Base-by-base conservation (phyloP, 768 basidiomycete genomes). In the Rhizopogon sp. region DNA sequence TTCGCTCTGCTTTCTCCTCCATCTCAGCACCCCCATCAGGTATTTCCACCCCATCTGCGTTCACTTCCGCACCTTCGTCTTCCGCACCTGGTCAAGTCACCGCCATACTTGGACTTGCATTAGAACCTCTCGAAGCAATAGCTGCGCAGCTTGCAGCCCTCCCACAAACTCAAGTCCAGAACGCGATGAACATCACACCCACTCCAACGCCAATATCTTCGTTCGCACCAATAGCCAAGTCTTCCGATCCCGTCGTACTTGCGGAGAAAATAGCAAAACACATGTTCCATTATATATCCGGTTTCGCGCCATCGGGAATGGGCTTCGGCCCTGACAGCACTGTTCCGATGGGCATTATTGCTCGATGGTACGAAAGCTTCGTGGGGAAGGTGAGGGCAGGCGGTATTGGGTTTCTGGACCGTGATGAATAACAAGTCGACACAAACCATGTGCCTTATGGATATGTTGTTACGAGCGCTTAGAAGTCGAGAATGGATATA, bases 31-130 rank as follows among this genome's bases (percentile, higher is more conserved):
- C 73, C 5, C 62, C 66, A 4, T 65, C 71, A 2, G 67, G 69
- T 4, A 65, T 65, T 60, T 63, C 28, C 5, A 69, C 67, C 2
- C 69, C 56, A n/a, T 66, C 69, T 8, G 71, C 70, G n/a, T 72
- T 69, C 47, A 60, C 68, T 7, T 55, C 59, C 17, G 59, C 62
- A 7, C 42, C 71, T 42, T 65, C 72, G n/a, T 64, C 70, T 7
- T 57, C 68, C 22, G 65, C 70, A 5, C 64, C 70, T 43, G 68
- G 72, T 2, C 81, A 81, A 43, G 82, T 87, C 29, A 86, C 83
- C 0, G 89, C 88, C 25, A 78, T 88, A 54, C 80, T 94, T 6
- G 93, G 93, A 1, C 73, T 95, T 54, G 77, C 90, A 11, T 79
- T 93, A 66, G 92, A 93, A 69, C 88, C 90, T 6, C 73, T 93